Conservation (phyloP, 2,329 filamentous ascomycete genomes). For the Cordyceps tenuipes region DNA sequence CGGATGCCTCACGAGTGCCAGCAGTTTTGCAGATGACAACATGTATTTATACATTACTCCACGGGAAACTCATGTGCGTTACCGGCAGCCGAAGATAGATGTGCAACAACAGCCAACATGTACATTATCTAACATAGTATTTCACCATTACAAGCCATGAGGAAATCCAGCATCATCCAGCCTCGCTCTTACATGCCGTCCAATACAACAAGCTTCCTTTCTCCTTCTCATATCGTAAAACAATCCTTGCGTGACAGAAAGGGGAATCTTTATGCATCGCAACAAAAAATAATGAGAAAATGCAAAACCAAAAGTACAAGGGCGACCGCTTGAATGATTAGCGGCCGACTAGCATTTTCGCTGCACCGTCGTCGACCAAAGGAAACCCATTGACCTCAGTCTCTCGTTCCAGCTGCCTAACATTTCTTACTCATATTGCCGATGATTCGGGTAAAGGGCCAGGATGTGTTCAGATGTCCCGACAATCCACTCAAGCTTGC, state of each 20-base stretch:
- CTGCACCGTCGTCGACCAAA: not conserved
- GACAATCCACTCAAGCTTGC: constrained; percentile 33
- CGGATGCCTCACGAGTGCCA: no score
- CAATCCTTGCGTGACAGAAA: constrained; percentile 5
- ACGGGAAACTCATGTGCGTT: no score
- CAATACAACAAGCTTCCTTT: not conserved
- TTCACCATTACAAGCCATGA: not conserved
- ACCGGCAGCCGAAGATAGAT: not conserved
- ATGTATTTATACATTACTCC: no score
- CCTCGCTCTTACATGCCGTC: not conserved
- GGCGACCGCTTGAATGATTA: not conserved
- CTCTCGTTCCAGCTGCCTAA: not conserved
- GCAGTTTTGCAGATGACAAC: no score
- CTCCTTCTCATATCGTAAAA: not conserved
- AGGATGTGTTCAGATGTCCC: constrained; percentile 29
- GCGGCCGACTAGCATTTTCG: not conserved
- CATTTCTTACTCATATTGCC: constrained; percentile 22
- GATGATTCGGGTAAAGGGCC: constrained; percentile 21
- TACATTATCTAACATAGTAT: constrained; percentile 9
- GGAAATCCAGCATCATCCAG: not conserved
- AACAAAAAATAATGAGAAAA: not conserved
- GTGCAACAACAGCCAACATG: not conserved
- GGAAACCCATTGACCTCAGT: no score
- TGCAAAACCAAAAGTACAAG: not conserved
- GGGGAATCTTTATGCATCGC: constrained; percentile 8